phyloP scores from a whole-genome alignment of 129 eudicot genomes.

The Flaveria sonorensis region DNA sequence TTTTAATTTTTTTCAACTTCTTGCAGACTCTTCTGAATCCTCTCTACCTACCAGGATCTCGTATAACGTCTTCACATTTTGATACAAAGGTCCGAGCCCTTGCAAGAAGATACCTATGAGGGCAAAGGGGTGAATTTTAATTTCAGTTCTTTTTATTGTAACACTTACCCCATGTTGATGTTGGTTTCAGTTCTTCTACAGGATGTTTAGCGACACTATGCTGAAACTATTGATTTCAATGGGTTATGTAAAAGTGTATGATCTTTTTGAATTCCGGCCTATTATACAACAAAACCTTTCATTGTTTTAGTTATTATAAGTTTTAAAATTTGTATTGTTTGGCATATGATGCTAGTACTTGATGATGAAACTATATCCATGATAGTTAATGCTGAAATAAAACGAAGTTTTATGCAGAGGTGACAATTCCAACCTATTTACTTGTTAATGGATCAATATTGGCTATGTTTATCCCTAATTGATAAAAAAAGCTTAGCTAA shows the following conservation, averaged over 20 bases:
- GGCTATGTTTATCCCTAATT: neutral
- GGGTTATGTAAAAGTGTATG: slow-evolving; percentile 6
- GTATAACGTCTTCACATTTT: slow-evolving; percentile 92
- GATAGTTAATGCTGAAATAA: neutral
- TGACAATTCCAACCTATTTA: neutral
- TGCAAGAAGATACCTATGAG: slow-evolving; percentile 85
- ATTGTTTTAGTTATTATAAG: neutral
- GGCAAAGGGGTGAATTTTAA: slow-evolving; percentile 3
- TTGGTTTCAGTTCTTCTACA: neutral
- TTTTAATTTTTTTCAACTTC: neutral
- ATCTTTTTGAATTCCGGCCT: neutral
- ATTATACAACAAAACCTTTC: neutral
- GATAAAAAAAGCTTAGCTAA: neutral
- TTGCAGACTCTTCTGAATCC: slow-evolving; percentile 88
- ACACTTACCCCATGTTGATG: neutral
- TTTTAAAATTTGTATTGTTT: neutral
- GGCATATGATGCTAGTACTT: slow-evolving; percentile 16
- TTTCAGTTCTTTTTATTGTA: slow-evolving; percentile 4
- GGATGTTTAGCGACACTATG: neutral
- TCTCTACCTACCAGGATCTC: slow-evolving; percentile 90
- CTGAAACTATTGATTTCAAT: neutral
- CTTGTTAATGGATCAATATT: neutral
- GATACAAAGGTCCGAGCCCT: slow-evolving; percentile 97
- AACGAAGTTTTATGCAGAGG: neutral
- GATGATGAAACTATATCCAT: neutral